Percentiles rank a stretch among this genome's conserved stretches.
These are phyloP conservation scores for Penicillium paneum DNA, from an alignment of 2,329 filamentous ascomycete genomes.

Conservation along the genomic window DNA sequence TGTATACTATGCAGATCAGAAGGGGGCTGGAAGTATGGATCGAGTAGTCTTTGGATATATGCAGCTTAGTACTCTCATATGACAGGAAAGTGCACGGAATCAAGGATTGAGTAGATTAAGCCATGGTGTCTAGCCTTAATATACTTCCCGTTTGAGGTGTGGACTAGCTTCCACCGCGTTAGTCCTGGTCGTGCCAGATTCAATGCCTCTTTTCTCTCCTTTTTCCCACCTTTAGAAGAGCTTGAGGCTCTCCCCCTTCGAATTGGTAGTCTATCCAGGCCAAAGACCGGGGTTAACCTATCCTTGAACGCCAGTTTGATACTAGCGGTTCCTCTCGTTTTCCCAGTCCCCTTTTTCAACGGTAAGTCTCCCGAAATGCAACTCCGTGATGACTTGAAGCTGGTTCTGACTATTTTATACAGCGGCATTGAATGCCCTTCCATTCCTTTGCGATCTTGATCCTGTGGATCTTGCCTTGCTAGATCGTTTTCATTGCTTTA, in stretches of 20 bases:
- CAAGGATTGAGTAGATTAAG: not conserved
- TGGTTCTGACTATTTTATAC: not conserved
- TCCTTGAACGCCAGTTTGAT: constrained; percentile 27
- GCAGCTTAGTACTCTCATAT: not conserved
- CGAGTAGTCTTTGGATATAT: not conserved
- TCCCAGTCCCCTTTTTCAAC: constrained; percentile 7
- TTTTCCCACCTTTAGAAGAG: constrained; percentile 20
- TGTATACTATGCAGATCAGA: not conserved
- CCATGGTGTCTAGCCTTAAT: constrained; percentile 3
- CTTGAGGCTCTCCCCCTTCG: constrained; percentile 30
- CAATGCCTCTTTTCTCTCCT: constrained; percentile 13
- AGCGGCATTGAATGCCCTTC: constrained; percentile 36
- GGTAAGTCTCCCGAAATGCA: constrained; percentile 15
- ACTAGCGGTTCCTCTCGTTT: constrained; percentile 26
- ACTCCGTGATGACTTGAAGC: not conserved
- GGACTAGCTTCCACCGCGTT: not conserved
- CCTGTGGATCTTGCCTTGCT: constrained; percentile 10
- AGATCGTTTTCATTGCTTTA: constrained; percentile 11
- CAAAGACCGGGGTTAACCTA: constrained; percentile 16
- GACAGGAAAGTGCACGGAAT: not conserved
- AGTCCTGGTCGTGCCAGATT: not conserved
- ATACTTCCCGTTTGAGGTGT: constrained; percentile 5
- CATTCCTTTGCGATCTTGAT: constrained; percentile 24
- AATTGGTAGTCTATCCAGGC: constrained; percentile 10
- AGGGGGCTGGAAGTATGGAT: not conserved